Base-by-base conservation (phyloP, 1,284 basidiomycete species). In the Earliella scabrosa region DNA sequence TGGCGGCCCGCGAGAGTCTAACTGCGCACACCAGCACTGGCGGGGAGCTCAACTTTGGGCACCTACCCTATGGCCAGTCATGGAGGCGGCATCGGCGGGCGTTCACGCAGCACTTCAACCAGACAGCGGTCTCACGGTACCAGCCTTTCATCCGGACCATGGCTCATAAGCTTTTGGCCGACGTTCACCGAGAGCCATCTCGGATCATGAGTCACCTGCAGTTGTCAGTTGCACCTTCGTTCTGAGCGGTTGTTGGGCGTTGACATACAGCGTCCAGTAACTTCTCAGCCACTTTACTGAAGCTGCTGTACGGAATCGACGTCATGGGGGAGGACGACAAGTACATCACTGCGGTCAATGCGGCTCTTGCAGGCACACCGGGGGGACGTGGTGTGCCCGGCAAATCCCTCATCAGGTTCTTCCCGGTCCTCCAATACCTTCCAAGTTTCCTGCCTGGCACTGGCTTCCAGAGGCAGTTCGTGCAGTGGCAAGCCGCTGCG, bases 361-460 rank as follows among this genome's bases (percentile, higher is more conserved):
- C 26, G 5, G 54, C 49, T 20, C 32, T 47, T n/a, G 54, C 53
- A 27, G 60, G 45, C 13, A 52, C 53, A n/a, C 49, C 59, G 31
- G 48, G 54, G 46, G 49, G 54, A 14, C 39, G 39, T 9, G 53
- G 56, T 31, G 54, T 56, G 6, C 59, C 67, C 11, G 66, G 62
- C 2, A 62, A 59, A 16, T 67, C 61, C 45, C 61, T 63, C 51
- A 57, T 65, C 21, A 52, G 61, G 34, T 56, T 47, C 21, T 53
- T 69, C 38, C 66, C 68, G 0, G 51, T 61, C 52, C 36, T 69
- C 24, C 56, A 54, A 38, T 44, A 66, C 50, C 55, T 70, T 10
- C 68, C 68, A 0, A 24, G 45, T 23, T 71, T 66, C 66, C 46
- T 70, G 20, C 69, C 68, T 4, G 68, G 69, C 4, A 60, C 67